Percentiles rank a stretch among this genome's conserved stretches.
Conservation (phyloP, 2,329 filamentous ascomycete genomes). For the Penicillium sumatraense region DNA sequence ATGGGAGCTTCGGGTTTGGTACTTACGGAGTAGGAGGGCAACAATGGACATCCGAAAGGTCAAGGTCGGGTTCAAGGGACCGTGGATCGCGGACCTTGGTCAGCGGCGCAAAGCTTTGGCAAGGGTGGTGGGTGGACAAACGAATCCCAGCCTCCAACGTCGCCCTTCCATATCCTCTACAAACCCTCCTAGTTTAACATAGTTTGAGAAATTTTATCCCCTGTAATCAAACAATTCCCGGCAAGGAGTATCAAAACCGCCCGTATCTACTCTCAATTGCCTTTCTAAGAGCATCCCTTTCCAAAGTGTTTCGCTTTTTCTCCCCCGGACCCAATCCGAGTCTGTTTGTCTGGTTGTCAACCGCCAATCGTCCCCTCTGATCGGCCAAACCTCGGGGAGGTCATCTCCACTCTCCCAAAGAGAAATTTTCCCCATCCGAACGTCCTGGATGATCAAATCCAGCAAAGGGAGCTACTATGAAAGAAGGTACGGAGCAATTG, state of each 20-base stretch:
- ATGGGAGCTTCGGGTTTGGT: not conserved
- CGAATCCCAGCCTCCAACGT: slow-evolving; percentile 1
- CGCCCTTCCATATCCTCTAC: slow-evolving; percentile 1
- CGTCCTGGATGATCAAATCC: not conserved
- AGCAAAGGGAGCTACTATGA: not conserved
- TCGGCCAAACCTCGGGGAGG: slow-evolving; percentile 21
- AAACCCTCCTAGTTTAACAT: not conserved
- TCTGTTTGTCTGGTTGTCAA: slow-evolving; percentile 14
- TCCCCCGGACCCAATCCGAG: slow-evolving; percentile 3
- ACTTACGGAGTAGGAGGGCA: not conserved
- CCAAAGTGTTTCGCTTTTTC: not conserved
- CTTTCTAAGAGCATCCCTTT: not conserved
- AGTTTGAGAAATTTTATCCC: not conserved
- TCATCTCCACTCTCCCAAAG: slow-evolving; percentile 3
- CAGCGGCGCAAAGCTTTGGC: slow-evolving; percentile 20
- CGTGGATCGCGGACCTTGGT: slow-evolving; percentile 24
- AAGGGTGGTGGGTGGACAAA: slow-evolving; percentile 12
- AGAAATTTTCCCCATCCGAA: slow-evolving; percentile 4
- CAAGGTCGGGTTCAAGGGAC: slow-evolving; percentile 13
- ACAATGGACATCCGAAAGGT: not conserved
- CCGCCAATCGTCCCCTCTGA: slow-evolving; percentile 7
- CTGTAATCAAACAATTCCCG: slow-evolving; percentile 3
- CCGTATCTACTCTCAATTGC: slow-evolving; percentile 4
- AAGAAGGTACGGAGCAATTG: not conserved
- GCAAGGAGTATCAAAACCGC: slow-evolving; percentile 12